Percentiles rank a stretch among this genome's conserved stretches.
Conservation (phyloP, 768 basidiomycete species). For the Trametes elegans region DNA sequence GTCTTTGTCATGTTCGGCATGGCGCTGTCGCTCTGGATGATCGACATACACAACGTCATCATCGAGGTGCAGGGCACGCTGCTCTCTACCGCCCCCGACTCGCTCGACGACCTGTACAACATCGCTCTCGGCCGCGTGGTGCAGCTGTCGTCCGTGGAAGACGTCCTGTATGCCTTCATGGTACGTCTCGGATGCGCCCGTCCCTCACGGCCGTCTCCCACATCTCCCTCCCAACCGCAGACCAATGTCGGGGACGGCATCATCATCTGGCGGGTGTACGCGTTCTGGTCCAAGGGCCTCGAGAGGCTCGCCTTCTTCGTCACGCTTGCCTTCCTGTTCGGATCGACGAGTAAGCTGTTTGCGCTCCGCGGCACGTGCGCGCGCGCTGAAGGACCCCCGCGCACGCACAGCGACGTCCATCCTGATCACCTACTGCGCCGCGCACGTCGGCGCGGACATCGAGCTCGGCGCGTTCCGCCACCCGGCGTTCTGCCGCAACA, state of each 20-base stretch:
- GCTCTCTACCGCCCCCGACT: conserved; percentile 1
- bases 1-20: conserved; percentile 14
- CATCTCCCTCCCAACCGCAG: conserved; percentile 9
- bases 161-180: conserved; percentile 23
- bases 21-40: conserved; percentile 18
- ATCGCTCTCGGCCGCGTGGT: neutral
- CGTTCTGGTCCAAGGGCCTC: conserved; percentile 15
- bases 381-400: neutral
- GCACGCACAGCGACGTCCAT: conserved; percentile 13
- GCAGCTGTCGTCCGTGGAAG: conserved; percentile 7
- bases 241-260: conserved; percentile 24
- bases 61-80: conserved; percentile 12
- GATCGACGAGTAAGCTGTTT: conserved; percentile 15
- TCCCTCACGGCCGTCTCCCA: neutral
- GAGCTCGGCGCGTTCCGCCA: conserved; percentile 17
- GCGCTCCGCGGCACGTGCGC: neutral
- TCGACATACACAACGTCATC: conserved; percentile 23
- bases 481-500: conserved; percentile 23
- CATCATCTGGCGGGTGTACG: conserved; percentile 25
- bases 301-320: conserved; percentile 18
- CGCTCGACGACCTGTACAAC: conserved; percentile 6
- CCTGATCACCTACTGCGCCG: conserved; percentile 25
- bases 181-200: conserved; percentile 1
- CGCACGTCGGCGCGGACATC: conserved; percentile 15
- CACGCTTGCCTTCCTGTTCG: conserved; percentile 16